Evolutionary conservation across 2,329 filamentous ascomycete genomes (phyloP).

Genomic region (Neoscytalidium dimidiatum): DNA sequence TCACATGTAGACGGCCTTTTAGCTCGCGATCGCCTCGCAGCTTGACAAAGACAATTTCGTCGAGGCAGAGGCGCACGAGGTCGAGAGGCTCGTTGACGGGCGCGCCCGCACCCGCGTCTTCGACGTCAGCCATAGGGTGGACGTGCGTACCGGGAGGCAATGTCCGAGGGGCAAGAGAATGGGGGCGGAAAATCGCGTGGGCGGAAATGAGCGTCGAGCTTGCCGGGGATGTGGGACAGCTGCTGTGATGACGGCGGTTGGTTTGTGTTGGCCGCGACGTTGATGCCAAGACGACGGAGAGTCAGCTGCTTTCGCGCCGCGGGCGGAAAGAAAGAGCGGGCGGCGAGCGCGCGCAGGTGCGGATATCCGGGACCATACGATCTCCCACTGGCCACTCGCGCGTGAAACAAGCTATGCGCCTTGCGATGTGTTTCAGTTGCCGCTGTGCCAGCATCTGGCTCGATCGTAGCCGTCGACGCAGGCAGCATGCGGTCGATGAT

Average conservation of each 20-base stretch:
- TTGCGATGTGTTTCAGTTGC: background rate
- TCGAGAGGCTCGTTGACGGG: conserved; percentile 88
- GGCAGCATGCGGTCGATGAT: background rate
- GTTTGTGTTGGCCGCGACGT: background rate
- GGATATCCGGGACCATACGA: too few relatives aligned
- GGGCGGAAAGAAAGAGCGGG: background rate
- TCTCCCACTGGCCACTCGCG: background rate
- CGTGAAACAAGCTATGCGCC: background rate
- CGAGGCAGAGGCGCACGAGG: conserved; percentile 88
- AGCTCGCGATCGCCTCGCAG: conserved; percentile 92
- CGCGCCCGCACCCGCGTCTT: conserved; percentile 63
- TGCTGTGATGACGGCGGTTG: conserved; percentile 7
- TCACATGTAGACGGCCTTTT: conserved; percentile 89
- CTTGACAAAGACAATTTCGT: conserved; percentile 97
- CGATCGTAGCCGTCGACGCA: background rate
- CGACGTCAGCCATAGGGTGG: conserved; percentile 75
- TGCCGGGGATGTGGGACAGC: background rate
- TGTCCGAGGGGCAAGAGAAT: background rate
- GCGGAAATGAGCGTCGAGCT: conserved; percentile 3
- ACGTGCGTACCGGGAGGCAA: background rate
- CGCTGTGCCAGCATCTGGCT: background rate
- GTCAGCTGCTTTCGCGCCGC: conserved; percentile 14
- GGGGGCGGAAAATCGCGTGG: background rate
- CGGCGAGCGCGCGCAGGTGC: background rate
- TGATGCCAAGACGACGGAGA: conserved; percentile 7